Evolutionary conservation across 768 basidiomycete genomes (phyloP), one percentile per base, ranked within the genome.

Genomic region (Clitopilus hobsonii): DNA sequence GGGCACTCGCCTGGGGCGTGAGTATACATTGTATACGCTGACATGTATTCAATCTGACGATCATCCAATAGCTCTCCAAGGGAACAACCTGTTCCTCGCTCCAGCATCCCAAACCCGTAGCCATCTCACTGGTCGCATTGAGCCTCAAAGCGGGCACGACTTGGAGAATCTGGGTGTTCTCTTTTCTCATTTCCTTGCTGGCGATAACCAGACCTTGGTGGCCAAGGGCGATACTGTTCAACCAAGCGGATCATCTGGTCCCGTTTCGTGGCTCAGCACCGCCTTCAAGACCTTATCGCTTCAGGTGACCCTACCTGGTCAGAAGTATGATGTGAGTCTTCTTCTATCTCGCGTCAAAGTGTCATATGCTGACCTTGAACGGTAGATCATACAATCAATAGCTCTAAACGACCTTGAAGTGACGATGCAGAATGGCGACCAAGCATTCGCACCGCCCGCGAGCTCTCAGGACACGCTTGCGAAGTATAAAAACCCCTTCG

Each of bases 401-500:
- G 65, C 74, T 22, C 65, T 89, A 32, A 71, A 74, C 16, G 85
- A 88, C 62, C 69, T 89, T 30, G 73, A 71, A 24, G 65, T 89
- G 29, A 75, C 70, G 6, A 75, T 89, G 67, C 65, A 76, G 24
- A 74, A 73, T 6, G 73, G 74, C 32, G 73, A 74, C 51, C 73
- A 89, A 64, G 74, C 81, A 0, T 88, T 81, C 60, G 78, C 80
- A 1, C 85, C 87, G 0, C 70, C 78, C n/a, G 71, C 85, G 0
- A 78, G 81, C 58, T 88, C 85, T 3, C 68, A 77, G 36, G 67
- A 72, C 51, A 83, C 83, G 0, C 53, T 83, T 2, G 84, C 82
- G 14, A 69, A 74, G 58, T 87, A 86, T 66, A 81, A 79, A 67
- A 90, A 89, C 67, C 88, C 88, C 0, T 89, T 89, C 64, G 88